Evolutionary conservation across 2,329 filamentous ascomycete genomes (phyloP).

Genomic region (Phoma sp.): DNA sequence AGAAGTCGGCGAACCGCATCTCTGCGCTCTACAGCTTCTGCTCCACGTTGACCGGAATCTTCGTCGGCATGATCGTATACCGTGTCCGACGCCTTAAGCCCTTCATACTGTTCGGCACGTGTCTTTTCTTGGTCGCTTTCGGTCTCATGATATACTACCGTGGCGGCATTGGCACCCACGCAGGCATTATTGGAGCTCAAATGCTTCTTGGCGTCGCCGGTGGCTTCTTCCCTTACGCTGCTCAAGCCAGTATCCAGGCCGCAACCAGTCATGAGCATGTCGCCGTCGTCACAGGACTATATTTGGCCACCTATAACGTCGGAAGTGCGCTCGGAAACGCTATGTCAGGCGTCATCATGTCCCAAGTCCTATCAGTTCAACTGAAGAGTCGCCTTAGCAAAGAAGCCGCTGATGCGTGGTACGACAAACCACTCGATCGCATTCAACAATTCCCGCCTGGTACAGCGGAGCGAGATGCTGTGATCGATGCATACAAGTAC

Average conservation of each 20-base stretch:
- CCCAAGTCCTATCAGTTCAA: slow-evolving; percentile 55
- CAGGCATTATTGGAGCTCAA: slow-evolving; percentile 68
- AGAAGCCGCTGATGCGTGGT: slow-evolving; percentile 46
- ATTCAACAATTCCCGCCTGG: slow-evolving; percentile 50
- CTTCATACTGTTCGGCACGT: slow-evolving; percentile 67
- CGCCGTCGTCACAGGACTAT: slow-evolving; percentile 69
- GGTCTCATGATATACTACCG: slow-evolving; percentile 69
- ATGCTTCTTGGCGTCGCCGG: slow-evolving; percentile 68
- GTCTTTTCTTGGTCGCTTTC: slow-evolving; percentile 68
- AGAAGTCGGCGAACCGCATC: slow-evolving; percentile 64
- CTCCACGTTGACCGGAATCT: slow-evolving; percentile 64
- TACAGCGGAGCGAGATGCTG: slow-evolving; percentile 52
- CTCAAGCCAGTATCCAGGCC: slow-evolving; percentile 59
- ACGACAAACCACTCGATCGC: slow-evolving; percentile 52
- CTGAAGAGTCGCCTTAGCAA: slow-evolving; percentile 46
- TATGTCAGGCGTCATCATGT: slow-evolving; percentile 69
- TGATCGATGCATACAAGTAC: slow-evolving; percentile 54
- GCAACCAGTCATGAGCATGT: slow-evolving; percentile 62
- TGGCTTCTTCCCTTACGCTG: slow-evolving; percentile 65
- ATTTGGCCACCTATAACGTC: slow-evolving; percentile 68
- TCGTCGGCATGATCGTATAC: slow-evolving; percentile 63
- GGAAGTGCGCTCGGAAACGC: slow-evolving; percentile 66
- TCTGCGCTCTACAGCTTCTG: slow-evolving; percentile 64
- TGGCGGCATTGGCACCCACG: slow-evolving; percentile 57
- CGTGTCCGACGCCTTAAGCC: slow-evolving; percentile 64